Percentiles rank a stretch among this genome's conserved stretches.
Conservation (phyloP, 495 filamentous ascomycete genomes). For the Neurospora sp. region DNA sequence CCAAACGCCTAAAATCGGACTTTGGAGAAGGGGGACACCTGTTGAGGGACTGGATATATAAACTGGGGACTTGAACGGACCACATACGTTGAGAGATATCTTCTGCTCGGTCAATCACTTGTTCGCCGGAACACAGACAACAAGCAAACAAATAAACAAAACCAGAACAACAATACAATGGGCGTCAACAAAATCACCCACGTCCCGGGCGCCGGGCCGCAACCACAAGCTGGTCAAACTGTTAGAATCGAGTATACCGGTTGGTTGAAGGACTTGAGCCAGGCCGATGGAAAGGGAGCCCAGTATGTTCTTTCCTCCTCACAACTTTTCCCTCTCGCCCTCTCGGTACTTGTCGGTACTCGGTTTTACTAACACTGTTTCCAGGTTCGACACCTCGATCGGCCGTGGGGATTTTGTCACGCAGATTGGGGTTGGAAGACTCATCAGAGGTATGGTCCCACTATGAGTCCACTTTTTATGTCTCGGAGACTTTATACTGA, state of each 20-base stretch:
- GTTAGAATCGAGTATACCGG: conserved; percentile 80
- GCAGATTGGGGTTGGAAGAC: conserved; percentile 60
- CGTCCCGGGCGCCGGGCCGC: conserved; percentile 35
- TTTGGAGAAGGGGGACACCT: not conserved
- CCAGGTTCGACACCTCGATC: conserved; percentile 72
- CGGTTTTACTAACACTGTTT: not conserved
- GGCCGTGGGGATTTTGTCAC: conserved; percentile 54
- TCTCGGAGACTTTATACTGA: conserved; percentile 5
- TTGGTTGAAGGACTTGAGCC: conserved; percentile 56
- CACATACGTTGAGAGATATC: not conserved
- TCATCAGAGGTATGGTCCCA: conserved; percentile 60
- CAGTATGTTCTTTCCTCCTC: conserved; percentile 25
- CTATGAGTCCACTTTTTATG: not conserved
- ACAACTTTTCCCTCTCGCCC: not conserved
- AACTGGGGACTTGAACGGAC: not conserved
- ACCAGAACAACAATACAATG: conserved; percentile 24
- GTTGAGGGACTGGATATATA: not conserved
- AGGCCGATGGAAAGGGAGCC: conserved; percentile 39
- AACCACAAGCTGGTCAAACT: conserved; percentile 50
- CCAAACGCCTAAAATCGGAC: not conserved
- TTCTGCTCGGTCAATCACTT: not conserved
- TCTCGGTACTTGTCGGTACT: not conserved
- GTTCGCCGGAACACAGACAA: not conserved
- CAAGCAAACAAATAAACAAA: not conserved
- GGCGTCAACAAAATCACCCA: conserved; percentile 38